Evolutionary conservation across 169 alveolate species (phyloP).

Genomic region (Plasmodium knowlesi): DNA sequence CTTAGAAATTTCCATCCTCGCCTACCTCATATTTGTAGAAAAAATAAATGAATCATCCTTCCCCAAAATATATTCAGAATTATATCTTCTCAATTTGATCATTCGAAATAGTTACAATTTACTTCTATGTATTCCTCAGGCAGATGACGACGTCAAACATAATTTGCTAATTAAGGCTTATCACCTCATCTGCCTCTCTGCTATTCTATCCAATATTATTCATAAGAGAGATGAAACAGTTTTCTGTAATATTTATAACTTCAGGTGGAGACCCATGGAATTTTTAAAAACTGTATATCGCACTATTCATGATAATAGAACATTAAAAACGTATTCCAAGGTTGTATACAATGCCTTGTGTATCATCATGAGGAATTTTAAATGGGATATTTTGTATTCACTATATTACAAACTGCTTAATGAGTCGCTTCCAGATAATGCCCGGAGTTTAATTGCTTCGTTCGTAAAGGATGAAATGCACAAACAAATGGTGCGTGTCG

Average conservation of each 20-base stretch:
- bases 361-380: constrained; percentile 66
- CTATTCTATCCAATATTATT: constrained; percentile 47
- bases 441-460: constrained; percentile 28
- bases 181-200: constrained; percentile 39
- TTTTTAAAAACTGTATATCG: constrained; percentile 39
- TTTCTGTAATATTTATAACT: constrained; percentile 55
- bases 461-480: constrained; percentile 55
- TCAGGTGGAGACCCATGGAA: constrained; percentile 73
- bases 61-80: constrained; percentile 66
- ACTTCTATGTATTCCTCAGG: constrained; percentile 59
- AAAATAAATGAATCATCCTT: constrained; percentile 22
- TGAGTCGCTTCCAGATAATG: constrained; percentile 9
- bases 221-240: constrained; percentile 7
- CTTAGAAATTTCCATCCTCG: constrained; percentile 52
- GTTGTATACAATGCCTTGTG: constrained; percentile 41
- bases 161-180: constrained; percentile 53
- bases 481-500: constrained; percentile 17
- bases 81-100: constrained; percentile 72
- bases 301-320: constrained; percentile 17
- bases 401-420: constrained; percentile 31
- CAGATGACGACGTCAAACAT: constrained; percentile 2
- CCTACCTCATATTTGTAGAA: constrained; percentile 62
- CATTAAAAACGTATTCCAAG: constrained; percentile 21
- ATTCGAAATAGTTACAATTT: constrained; percentile 68
- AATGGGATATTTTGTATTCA: constrained; percentile 56